Evolutionary conservation across 2,329 filamentous ascomycete species (phyloP), one percentile per base, ranked within the genome.

Genomic region (Phialophora tarda): DNA sequence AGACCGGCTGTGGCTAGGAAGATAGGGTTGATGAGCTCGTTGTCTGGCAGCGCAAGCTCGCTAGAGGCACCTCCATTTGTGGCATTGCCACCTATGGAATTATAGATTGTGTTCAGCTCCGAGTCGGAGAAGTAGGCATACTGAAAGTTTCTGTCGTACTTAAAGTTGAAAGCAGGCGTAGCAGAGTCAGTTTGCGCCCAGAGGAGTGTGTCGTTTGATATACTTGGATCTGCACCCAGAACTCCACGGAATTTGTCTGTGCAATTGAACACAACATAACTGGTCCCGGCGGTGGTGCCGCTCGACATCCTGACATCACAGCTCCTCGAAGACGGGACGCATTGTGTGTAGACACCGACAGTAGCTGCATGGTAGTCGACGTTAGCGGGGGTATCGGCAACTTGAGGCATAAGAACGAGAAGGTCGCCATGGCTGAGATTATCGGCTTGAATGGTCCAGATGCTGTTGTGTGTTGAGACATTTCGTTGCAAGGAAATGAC

Each of bases 201-300:
- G 21, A 32, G 21, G 10, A 59, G 10, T 21, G 55, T 59, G 41
- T 64, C 55, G 10, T 59, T 51, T 12, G 55, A 59, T 21, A 60
- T 30, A 23, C 23, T 34, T 30, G 53, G 34, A 28, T 7, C 6
- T 10, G 62, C 62, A 3, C 62, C 62, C 17, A 64, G 28, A 5
- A 59, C 62, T 10, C 62, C 62, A 14, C 62, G 53, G 55, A 64
- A 64, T n/a, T 64, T 34, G n/a, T 64, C 32, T 4, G 62, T 64
- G 55, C 62, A 59, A 28, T 64, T 64, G 55, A 60, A 64, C n/a
- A 64, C 28, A 7, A 63, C 34, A 34, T 58, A 63, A n/a, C 50
- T 38, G 10, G 21, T 51, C n/a, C 60, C 44, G 8, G 11, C 4
- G 17, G 30, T 41, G 3, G 32, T 44, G 24, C 51, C 60, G 17